A percentile compares a stretch with the other conserved stretches of the same genome.
Evolutionary conservation across 768 basidiomycete genomes (phyloP).

Genomic region (Russula compacta): DNA sequence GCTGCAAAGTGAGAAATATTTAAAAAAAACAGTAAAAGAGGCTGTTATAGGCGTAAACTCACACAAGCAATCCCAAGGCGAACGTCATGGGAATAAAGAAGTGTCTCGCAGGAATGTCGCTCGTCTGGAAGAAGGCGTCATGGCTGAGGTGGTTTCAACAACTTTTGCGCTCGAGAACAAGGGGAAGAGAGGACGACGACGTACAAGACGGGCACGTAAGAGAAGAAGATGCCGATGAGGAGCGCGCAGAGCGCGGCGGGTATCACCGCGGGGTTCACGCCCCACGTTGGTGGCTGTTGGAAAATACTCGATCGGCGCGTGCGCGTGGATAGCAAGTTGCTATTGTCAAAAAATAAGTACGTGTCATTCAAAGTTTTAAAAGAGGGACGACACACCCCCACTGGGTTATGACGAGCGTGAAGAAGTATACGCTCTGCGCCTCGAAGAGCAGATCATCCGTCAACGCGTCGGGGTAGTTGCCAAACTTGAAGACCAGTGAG

Average conservation of each 20-base stretch:
- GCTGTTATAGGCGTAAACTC: background rate
- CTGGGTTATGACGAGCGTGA: slow-evolving; percentile 49
- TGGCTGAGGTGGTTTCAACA: slow-evolving; percentile 26
- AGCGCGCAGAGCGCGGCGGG: slow-evolving; percentile 39
- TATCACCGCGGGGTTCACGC: slow-evolving; percentile 32
- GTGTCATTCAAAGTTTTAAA: background rate
- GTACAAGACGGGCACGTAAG: slow-evolving; percentile 33
- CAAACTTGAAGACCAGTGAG: slow-evolving; percentile 37
- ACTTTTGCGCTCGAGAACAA: background rate
- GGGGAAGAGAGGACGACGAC: background rate
- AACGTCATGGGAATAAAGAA: slow-evolving; percentile 47
- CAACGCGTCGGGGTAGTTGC: slow-evolving; percentile 32
- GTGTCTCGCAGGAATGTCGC: slow-evolving; percentile 35
- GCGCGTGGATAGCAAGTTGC: slow-evolving; percentile 46
- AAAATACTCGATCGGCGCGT: slow-evolving; percentile 46
- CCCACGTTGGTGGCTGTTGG: slow-evolving; percentile 43
- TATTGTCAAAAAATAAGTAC: background rate
- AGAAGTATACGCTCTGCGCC: slow-evolving; percentile 46
- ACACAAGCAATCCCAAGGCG: slow-evolving; percentile 25
- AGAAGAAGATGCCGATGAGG: slow-evolving; percentile 37
- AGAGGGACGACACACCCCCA: slow-evolving; percentile 30
- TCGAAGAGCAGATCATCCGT: slow-evolving; percentile 34
- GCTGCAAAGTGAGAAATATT: background rate
- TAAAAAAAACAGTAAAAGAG: background rate
- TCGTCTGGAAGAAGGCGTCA: slow-evolving; percentile 41